Evolutionary conservation across 441 rosid species (phyloP), one percentile per base, ranked within the genome.

Genomic region (Capsella rubella): DNA sequence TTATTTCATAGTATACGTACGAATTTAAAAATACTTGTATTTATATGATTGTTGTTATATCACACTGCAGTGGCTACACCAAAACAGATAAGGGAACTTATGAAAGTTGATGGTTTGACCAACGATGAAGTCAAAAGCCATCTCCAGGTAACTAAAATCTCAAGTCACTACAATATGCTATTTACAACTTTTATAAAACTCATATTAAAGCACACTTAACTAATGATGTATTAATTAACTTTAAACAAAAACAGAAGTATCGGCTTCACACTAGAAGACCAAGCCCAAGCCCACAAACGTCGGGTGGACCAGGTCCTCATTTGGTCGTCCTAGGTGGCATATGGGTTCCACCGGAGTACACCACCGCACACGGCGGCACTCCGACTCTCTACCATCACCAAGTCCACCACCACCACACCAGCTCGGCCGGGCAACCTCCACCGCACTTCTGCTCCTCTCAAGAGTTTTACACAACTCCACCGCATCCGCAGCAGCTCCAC

Each of bases 261-360:
- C 81, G 99, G 85, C 93, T 95, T 40, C 99, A 95, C 79, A 95
- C 99, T 3, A 87, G 99, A 72, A 83, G 99, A 83, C 97, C 98
- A 31, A 89, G 96, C 78, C 92, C 96, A 65, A 92, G 87, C 85
- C 93, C 95, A 80, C 98, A 90, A 77, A 75, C 85, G 51, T 64
- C 91, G 28, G 89, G 90, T 61, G 79, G 82, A 2, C 76, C 84
- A 13, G 61, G 87, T 8, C 87, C 95, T 0, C 97, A 83, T 82
- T 82, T 95, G 21, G 89, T 95, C 9, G 95, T 95, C 79, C 77
- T 95, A 67, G 96, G 97, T n/a, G 83, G 97, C 64, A 91, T 95
- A 32, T 95, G 97, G 98, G 97, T 92, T 69, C 97, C 97, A 18
- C 91, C 95, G 0, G 99, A 95, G 62, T 92, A 92, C 58, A 91